Conservation (phyloP, 805 yeast genomes). For the Candida anglica region DNA sequence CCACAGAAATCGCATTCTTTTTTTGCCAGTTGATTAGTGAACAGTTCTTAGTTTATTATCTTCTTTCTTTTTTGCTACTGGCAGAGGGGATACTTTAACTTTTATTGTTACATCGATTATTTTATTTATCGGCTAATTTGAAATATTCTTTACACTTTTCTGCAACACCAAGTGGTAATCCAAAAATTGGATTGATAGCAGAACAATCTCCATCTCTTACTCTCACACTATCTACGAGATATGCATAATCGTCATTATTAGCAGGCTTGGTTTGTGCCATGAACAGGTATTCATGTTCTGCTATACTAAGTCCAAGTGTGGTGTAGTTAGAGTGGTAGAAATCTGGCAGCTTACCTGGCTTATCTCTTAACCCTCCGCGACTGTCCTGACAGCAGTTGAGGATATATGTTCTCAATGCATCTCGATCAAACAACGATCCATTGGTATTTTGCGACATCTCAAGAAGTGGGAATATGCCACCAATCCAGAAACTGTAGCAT, state of each 20-base stretch:
- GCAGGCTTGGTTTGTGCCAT: neutral
- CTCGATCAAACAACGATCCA: conserved; percentile 47
- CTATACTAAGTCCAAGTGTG: conserved; percentile 65
- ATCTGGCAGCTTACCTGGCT: conserved; percentile 79
- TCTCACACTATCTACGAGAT: neutral
- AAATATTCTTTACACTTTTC: conserved; percentile 18
- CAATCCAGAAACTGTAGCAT: conserved; percentile 95
- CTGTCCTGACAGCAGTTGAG: conserved; percentile 70
- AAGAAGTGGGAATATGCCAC: conserved; percentile 64
- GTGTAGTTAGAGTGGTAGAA: conserved; percentile 90
- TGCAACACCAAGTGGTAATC: conserved; percentile 46
- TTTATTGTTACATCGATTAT: neutral
- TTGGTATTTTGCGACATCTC: conserved; percentile 40
- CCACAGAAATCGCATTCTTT: conserved; percentile 64
- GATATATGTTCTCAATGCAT: conserved; percentile 60
- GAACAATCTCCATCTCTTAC: neutral
- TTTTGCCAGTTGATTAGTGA: too few species aligned
- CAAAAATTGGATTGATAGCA: conserved; percentile 55
- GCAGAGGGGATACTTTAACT: neutral
- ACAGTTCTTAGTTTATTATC: too few species aligned
- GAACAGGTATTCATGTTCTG: conserved; percentile 41
- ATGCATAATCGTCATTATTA: conserved; percentile 3
- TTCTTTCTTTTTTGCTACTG: neutral
- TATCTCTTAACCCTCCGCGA: conserved; percentile 79
- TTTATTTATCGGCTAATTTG: neutral